Conservation (phyloP, 257 asterid genomes). For the Solanum bulbocastanum region DNA sequence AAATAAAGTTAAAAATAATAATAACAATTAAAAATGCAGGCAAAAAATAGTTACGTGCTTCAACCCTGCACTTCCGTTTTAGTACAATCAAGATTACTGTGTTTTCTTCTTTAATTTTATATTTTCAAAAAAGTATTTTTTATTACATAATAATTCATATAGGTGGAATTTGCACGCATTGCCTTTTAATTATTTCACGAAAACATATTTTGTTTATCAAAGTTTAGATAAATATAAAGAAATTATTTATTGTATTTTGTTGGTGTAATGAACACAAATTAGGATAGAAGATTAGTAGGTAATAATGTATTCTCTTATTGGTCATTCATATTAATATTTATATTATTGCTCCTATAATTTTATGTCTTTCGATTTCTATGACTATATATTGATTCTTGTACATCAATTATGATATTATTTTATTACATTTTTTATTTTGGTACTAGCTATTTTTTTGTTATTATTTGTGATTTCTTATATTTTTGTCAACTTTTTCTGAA, state of each 20-base stretch:
- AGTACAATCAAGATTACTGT: not conserved
- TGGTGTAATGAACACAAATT: no score
- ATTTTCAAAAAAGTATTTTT: not conserved
- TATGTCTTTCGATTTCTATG: no score
- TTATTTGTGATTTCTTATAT: no score
- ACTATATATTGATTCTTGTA: not conserved
- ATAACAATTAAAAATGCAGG: not conserved
- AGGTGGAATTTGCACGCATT: not conserved
- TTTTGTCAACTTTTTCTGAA: no score
- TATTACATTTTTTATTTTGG: no score
- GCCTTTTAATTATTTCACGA: not conserved
- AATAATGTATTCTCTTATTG: no score
- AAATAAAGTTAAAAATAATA: not conserved
- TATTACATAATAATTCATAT: not conserved
- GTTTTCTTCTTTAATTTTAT: not conserved
- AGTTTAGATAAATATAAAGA: not conserved
- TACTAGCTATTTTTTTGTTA: no score
- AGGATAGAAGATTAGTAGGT: not conserved
- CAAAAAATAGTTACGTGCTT: not conserved
- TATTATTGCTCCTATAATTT: no score
- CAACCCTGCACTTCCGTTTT: not conserved
- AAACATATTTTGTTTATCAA: not conserved
- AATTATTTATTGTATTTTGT: not conserved
- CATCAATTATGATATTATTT: no score
- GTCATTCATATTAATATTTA: no score